Percentiles rank a stretch among this genome's conserved stretches.
Evolutionary conservation across 2,329 filamentous ascomycete genomes (phyloP).

Genomic region (Hypoxylon sp.): DNA sequence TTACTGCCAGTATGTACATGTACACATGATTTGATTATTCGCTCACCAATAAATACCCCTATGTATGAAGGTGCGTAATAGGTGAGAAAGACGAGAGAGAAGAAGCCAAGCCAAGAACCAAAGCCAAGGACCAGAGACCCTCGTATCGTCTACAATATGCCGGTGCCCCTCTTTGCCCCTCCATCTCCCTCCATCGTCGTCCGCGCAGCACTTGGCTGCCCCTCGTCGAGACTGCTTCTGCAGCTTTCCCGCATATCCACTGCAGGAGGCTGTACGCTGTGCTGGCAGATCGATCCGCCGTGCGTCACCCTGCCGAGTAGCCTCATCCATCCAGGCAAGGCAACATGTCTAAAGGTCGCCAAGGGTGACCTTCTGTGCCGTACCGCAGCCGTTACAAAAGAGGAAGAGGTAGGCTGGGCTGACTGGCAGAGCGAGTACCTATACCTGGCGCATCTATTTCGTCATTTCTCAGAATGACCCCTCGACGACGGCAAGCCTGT

Average conservation of each 20-base stretch:
- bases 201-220: slow-evolving; percentile 31
- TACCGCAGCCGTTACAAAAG: slow-evolving; percentile 15
- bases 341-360: slow-evolving; percentile 10
- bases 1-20: too few relatives aligned
- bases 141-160: slow-evolving; percentile 29
- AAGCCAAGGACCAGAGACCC: slow-evolving; percentile 20
- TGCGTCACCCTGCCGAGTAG: slow-evolving; percentile 33
- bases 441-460: slow-evolving; percentile 24
- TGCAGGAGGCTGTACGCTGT: slow-evolving; percentile 42
- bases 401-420: too few relatives aligned
- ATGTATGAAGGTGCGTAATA: too few relatives aligned
- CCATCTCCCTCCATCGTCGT: slow-evolving; percentile 34
- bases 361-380: neutral
- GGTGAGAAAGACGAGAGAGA: too few relatives aligned
- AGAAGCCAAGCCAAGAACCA: too few relatives aligned
- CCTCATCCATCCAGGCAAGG: slow-evolving; percentile 28
- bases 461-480: slow-evolving; percentile 27
- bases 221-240: slow-evolving; percentile 40
- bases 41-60: too few relatives aligned
- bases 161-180: slow-evolving; percentile 44
- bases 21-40: too few relatives aligned
- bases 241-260: slow-evolving; percentile 40
- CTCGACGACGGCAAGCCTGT: slow-evolving; percentile 12
- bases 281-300: slow-evolving; percentile 43
- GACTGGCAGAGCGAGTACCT: too few relatives aligned